Conservation (phyloP, 2,329 filamentous ascomycete genomes). For the Colletotrichum lentis region DNA sequence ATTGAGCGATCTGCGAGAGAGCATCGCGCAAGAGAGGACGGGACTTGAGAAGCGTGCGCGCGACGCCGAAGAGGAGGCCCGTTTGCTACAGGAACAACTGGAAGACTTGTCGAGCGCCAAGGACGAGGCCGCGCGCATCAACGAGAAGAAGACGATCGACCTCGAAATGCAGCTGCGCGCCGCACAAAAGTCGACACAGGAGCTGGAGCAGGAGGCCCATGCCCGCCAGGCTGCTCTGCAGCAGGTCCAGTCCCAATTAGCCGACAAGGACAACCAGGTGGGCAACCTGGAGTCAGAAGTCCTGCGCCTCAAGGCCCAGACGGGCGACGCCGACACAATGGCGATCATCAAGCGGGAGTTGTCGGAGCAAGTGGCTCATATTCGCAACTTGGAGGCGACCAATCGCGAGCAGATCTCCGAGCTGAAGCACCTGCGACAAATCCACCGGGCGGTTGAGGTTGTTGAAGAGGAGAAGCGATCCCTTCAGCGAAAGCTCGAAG, state of each 20-base stretch:
- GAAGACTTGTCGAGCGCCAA: slow-evolving; percentile 72
- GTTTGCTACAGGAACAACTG: slow-evolving; percentile 78
- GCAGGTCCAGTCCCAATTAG: slow-evolving; percentile 70
- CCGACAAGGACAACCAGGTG: slow-evolving; percentile 73
- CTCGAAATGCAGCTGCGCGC: slow-evolving; percentile 61
- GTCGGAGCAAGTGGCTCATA: slow-evolving; percentile 90
- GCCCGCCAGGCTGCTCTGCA: slow-evolving; percentile 65
- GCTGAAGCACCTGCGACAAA: slow-evolving; percentile 80
- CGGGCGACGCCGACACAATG: slow-evolving; percentile 85
- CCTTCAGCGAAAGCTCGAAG: slow-evolving; percentile 78
- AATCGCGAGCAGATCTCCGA: slow-evolving; percentile 83
- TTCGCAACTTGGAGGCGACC: slow-evolving; percentile 80
- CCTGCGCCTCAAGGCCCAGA: slow-evolving; percentile 82
- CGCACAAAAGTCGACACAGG: slow-evolving; percentile 59
- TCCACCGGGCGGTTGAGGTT: slow-evolving; percentile 87
- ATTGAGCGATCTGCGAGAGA: slow-evolving; percentile 60
- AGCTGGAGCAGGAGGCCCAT: slow-evolving; percentile 66
- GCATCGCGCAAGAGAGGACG: slow-evolving; percentile 64
- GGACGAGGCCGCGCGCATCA: slow-evolving; percentile 73
- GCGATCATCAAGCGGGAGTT: slow-evolving; percentile 86
- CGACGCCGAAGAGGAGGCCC: slow-evolving; percentile 76
- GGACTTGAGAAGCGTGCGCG: slow-evolving; percentile 74
- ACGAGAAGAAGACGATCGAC: slow-evolving; percentile 63
- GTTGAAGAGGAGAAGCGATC: slow-evolving; percentile 94
- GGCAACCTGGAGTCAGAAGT: slow-evolving; percentile 84